Base-by-base conservation (phyloP, 768 basidiomycete species). In the Tephrocybe sp. region DNA sequence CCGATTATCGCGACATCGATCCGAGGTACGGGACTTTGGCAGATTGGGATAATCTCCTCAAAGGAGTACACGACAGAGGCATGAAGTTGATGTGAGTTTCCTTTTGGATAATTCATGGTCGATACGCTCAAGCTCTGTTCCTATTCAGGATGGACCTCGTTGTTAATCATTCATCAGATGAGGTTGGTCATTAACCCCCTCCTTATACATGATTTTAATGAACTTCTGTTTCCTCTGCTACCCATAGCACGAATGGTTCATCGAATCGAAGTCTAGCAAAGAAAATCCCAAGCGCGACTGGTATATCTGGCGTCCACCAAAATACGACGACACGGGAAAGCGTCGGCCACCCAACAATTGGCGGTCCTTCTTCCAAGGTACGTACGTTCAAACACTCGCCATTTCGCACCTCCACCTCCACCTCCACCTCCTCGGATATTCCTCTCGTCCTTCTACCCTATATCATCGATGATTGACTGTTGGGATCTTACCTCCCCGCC, bases 71-170 rank as follows among this genome's bases (percentile, higher is more conserved):
- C 53, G 62, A 76, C 21, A 70, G 80, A 30, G 84, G 81, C 0
- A 84, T 90, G 79, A 87, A 86, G 58, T 71, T 88, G 16, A 76
- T 89, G 82, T 83, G 57, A 39, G 76, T 68, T 23, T 36, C 21
- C 10, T 12, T 19, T 11, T 37, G 29, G 40, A 31, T 21, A 12
- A 15, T 29, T 27, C 18, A 19, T 24, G 18, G 7, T 30, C 7
- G 43, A n/a, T n/a, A n/a, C n/a, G n/a, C n/a, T n/a, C n/a, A n/a
- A n/a, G n/a, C n/a, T n/a, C n/a, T n/a, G n/a, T n/a, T n/a, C n/a
- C n/a, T n/a, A n/a, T 37, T 40, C 61, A 85, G 84, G 67, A 86
- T 87, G 82, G 86, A 90, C 59, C 75, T 90, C 1, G 88, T 88
- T 22, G 82, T 83, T 8, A 88, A 88, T 62, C 86, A 88, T 60